Base-by-base conservation (phyloP, 75 land plant genomes). In the Cryptomeria japonica region DNA sequence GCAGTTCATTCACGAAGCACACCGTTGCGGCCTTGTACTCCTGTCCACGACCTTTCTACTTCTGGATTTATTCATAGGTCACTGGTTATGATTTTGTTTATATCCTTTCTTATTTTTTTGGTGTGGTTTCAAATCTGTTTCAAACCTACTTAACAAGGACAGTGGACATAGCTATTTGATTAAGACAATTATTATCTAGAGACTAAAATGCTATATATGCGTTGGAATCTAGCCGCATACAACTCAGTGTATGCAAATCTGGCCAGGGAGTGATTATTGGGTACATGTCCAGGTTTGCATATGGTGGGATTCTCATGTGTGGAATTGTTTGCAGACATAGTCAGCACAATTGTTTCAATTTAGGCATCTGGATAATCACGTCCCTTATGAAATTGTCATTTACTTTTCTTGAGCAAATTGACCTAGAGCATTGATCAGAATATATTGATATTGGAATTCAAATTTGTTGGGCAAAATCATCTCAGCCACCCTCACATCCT, bases 21-120 rank as follows among this genome's bases (percentile, higher is more conserved):
- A 6, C 84, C 85, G 16, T 80, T 90, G 9, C 51, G 90, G 41
- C 83, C 90, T 5, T 87, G 41, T n/a, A 80, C 75, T 37, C 84
- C 88, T 72, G 55, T 47, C 49, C 88, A 87, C 11, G 90, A 89
- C 42, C 22, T 73, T 25, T 44, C 79, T 37, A 64, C n/a, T 14
- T 28, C 87, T 2, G 46, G 84, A n/a, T 82, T 82, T 44, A 82
- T 28, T 53, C 46, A 82, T 53, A 82, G 84, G 84, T 82, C 12
- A 38, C 53, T 46, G 34, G 32, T 46, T 82, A 10, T 82, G 51
- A 46, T n/a, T 82, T 44, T 44, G 12, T 44, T 8, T 46, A 44
- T 44, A 34, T 14, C 47, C 47, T 46, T 9, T n/a, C 46, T 82
- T 46, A 3, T 41, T 79, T 41, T 79, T 39, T 79, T 80, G 14